Base-by-base conservation (phyloP, 192 early-diverging fungal species). In the Dissophora globulifera region DNA sequence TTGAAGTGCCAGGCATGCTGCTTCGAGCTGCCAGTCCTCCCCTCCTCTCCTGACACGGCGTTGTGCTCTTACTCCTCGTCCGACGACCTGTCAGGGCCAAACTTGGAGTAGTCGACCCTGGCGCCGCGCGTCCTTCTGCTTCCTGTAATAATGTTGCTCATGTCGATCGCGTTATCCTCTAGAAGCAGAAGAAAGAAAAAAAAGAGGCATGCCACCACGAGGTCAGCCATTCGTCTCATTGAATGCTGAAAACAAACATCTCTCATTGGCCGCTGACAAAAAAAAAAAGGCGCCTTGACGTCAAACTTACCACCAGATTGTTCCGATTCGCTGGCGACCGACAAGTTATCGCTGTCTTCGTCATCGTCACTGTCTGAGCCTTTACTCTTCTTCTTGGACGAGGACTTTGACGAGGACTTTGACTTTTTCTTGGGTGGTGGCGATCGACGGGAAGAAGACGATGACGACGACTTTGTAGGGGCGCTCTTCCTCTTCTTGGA, bases 71-170 rank as follows among this genome's bases (percentile, higher is more conserved):
- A 70, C 22, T 85, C 81, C 17, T 82, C 81, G 50, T 81, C 83
- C 4, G 72, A 79, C 40, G 70, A 67, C 22, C 58, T 46, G 60
- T 82, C 86, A 51, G 87, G 87, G 31, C 90, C 90, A 71, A 92
- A 92, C 69, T 91, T 86, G 10, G 84, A 85, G 72, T 88, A 92
- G 61, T 92, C 91, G 58, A 92, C 86, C 71, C 82, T 88, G 50
- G 82, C 83, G 23, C 91, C 91, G 17, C 91, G 74, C 33, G 90
- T 92, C 43, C 91, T 81, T 70, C 91, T 82, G 40, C 86, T 79
- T 49, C 69, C 69, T 12, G 64, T 51, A 50, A 92, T 92, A 62
- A 92, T 90, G 69, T 83, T 80, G 51, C 75, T 79, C 32, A 59
- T 83, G 76, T 92, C 88, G 25, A 92, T 78, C 23, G 64, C 72